phyloP scores from a whole-genome alignment of 257 asterid species.

The Mitragyna speciosa region DNA sequence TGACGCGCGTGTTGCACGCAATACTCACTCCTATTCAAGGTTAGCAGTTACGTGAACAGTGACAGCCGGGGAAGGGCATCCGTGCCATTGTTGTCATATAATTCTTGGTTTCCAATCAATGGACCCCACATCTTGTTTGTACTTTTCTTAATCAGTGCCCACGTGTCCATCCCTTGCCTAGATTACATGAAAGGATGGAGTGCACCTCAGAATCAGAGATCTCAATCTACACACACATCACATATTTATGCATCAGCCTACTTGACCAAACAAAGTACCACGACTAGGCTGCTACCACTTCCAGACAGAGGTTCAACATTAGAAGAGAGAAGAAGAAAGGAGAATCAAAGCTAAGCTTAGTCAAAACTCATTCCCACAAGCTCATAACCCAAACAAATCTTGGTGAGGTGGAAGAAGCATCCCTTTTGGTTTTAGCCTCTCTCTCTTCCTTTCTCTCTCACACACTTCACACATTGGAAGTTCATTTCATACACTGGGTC shows the following conservation, averaged over 20 bases:
- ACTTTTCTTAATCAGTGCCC: neutral
- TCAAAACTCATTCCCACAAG: neutral
- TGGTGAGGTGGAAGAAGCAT: slow-evolving; percentile 13
- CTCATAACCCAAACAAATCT: neutral
- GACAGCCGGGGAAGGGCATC: neutral
- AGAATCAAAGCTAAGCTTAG: neutral
- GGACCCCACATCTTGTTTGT: neutral
- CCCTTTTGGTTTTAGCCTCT: neutral
- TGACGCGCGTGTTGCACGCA: too few species aligned
- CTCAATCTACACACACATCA: slow-evolving; percentile 4
- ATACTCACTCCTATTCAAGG: too few species aligned
- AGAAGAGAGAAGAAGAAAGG: neutral
- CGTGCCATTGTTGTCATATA: neutral
- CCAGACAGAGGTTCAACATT: neutral
- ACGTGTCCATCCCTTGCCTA: slow-evolving; percentile 12
- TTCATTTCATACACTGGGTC: too few species aligned
- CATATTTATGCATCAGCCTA: neutral
- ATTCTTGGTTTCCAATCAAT: neutral
- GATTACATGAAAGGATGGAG: slow-evolving; percentile 12
- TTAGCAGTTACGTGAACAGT: neutral
- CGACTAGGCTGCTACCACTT: neutral
- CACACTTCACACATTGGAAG: slow-evolving; percentile 4
- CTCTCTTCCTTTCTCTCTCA: neutral
- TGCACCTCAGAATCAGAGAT: slow-evolving; percentile 25
- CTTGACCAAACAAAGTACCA: neutral